A percentile compares a stretch with the other conserved stretches of the same genome.
phyloP scores from a whole-genome alignment of 768 basidiomycete species.

The Mycena rebaudengoi region DNA sequence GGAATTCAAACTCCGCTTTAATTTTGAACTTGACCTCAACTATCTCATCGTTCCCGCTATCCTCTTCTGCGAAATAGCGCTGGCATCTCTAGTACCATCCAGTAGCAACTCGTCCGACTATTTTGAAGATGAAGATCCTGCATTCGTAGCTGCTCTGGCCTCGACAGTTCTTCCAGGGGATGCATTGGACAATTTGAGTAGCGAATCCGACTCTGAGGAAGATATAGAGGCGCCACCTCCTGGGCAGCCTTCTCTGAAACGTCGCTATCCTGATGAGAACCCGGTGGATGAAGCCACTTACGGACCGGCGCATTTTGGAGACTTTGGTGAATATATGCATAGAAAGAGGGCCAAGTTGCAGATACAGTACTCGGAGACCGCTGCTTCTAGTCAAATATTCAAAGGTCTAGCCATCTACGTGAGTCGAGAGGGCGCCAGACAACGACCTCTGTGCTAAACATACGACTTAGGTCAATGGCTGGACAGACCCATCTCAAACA shows the following conservation, averaged over 20 bases:
- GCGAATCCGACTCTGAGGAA: constrained; percentile 33
- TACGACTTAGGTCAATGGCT: constrained; percentile 84
- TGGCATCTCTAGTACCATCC: constrained; percentile 25
- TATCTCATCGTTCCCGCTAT: too few species aligned
- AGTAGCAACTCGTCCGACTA: constrained; percentile 59
- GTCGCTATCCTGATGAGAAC: constrained; percentile 39
- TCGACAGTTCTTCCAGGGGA: constrained; percentile 59
- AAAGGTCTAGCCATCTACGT: constrained; percentile 85
- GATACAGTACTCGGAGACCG: constrained; percentile 68
- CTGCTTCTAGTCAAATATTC: constrained; percentile 63
- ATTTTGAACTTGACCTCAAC: too few species aligned
- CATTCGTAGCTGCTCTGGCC: constrained; percentile 59
- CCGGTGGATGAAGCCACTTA: constrained; percentile 61
- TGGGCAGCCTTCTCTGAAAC: constrained; percentile 52
- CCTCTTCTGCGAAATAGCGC: too few species aligned
- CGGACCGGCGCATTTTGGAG: constrained; percentile 82
- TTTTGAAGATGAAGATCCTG: constrained; percentile 62
- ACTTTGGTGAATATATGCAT: constrained; percentile 88
- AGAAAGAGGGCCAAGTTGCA: constrained; percentile 92
- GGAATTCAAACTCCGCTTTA: too few species aligned
- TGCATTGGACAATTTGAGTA: constrained; percentile 17
- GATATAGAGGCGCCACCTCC: constrained; percentile 47
- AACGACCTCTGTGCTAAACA: not conserved
- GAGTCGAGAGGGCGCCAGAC: constrained; percentile 35
- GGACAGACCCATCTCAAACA: constrained; percentile 87